Base-by-base conservation (phyloP, 176 grass and related monocot genomes). In the Hsuehochloa calcarea region DNA sequence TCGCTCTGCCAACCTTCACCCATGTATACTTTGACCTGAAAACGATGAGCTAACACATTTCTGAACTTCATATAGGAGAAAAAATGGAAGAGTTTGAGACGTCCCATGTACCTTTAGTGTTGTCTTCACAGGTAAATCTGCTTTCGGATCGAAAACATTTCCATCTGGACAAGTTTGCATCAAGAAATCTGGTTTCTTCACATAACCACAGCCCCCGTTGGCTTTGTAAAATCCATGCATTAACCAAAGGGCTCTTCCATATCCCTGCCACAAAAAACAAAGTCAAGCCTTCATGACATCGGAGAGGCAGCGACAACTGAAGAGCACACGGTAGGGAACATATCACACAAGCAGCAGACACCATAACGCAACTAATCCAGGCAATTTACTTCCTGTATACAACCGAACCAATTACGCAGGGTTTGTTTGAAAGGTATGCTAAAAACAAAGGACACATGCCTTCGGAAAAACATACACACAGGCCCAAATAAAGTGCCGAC, bases 171-270 rank as follows among this genome's bases (percentile, higher is more conserved):
- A 92, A 69, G 70, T 81, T 89, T 90, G 88, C 91, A 98, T 88
- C 45, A 98, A 83, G 84, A 98, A 98, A 68, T 95, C 91, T 40
- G 95, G 95, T 90, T 98, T 98, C 74, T 93, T 95, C 69, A 98
- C 91, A 46, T 93, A 98, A 77, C 95, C 95, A 25, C 95, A 95
- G 27, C 93, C 85, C 35, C 93, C 95, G 6, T 98, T 98, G 45
- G 95, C 91, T 87, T 86, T 93, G 69, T 92, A 98, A 68, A 98
- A 98, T 22, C 95, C 93, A 68, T 90, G 88, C 95, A 98, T 98
- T 69, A 98, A 85, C 95, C 95, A 98, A 78, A 98, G 93, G 52
- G 95, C 88, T 82, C 95, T 92, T 70, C 95, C 95, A 70, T 98
- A 80, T 77, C 95, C 93, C 95, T 98, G 84, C 43, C 54, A 34